Evolutionary conservation across 192 early-diverging fungal genomes (phyloP), one percentile per base, ranked within the genome.

Genomic region (Coemansia sp.): DNA sequence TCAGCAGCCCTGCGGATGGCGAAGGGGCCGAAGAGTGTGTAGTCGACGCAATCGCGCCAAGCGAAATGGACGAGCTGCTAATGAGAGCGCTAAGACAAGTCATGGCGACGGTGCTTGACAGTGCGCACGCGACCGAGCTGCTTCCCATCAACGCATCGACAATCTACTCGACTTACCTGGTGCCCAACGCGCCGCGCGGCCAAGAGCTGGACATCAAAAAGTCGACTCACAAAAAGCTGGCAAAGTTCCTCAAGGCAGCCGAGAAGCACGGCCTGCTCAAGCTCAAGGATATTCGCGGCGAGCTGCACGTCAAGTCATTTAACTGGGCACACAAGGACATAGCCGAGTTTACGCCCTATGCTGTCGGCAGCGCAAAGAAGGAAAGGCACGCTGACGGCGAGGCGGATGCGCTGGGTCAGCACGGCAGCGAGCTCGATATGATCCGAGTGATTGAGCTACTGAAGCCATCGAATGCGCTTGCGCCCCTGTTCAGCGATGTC

Each of bases 221-320:
- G 54, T 93, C 94, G 6, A 86, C 84, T 29, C 91, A 88, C 82
- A 97, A 97, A 76, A 96, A 96, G 78, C 63, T 92, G 32, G 84
- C 87, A 64, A 97, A 96, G 73, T 96, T 96, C 73, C 76, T 96
- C 59, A 97, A 96, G 65, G 87, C 82, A 12, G 90, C 90, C 68
- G 96, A 97, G 53, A 97, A 97, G 74, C 79, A 82, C 27, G 96
- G 93, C 22, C 62, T 91, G 12, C 59, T 96, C 27, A 92, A 94
- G 72, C 77, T 92, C 19, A 97, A 96, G 72, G 96, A 94, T 31
- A 79, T 84, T 25, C 79, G 79, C 14, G 79, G 79, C 6, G 79
- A 82, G 32, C 7, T 54, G 51, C 67, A 76, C 46, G 38, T 82
- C 32, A 82, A 82, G 67, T 69, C 70, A 37, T 51, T 82, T 20